A percentile compares a stretch with the other conserved stretches of the same genome.
Conservation (phyloP, 2,329 filamentous ascomycete species). For the Fusarium brevicatenulatum region DNA sequence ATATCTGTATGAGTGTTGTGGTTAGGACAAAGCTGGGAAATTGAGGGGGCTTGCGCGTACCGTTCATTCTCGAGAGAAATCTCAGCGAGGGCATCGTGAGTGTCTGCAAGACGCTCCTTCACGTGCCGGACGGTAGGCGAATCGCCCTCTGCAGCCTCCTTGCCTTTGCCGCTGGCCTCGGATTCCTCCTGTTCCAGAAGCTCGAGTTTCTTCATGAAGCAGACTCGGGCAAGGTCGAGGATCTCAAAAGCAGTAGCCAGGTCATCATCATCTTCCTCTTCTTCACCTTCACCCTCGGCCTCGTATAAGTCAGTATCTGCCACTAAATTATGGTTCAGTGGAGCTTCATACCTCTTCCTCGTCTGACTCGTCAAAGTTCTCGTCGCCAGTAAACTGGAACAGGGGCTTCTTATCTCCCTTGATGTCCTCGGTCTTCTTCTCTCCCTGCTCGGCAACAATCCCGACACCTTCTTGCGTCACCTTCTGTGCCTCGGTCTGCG, state of each 20-base stretch:
- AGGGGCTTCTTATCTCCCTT: slow-evolving; percentile 73
- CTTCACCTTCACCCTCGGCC: slow-evolving; percentile 55
- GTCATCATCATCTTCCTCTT: slow-evolving; percentile 75
- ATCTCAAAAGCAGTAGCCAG: slow-evolving; percentile 84
- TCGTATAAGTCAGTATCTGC: slow-evolving; percentile 23
- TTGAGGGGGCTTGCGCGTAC: slow-evolving; percentile 48
- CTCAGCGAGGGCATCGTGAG: slow-evolving; percentile 92
- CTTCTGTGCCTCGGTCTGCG: slow-evolving; percentile 54
- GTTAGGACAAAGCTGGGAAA: neutral
- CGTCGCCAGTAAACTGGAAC: slow-evolving; percentile 94
- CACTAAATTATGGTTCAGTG: neutral
- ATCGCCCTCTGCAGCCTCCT: slow-evolving; percentile 54
- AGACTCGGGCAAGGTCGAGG: slow-evolving; percentile 79
- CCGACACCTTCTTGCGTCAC: slow-evolving; percentile 59
- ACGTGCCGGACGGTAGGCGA: slow-evolving; percentile 64
- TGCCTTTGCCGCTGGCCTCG: slow-evolving; percentile 54
- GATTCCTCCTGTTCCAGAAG: slow-evolving; percentile 46
- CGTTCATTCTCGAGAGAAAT: slow-evolving; percentile 97
- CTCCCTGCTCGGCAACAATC: slow-evolving; percentile 54
- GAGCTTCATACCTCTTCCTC: slow-evolving; percentile 66
- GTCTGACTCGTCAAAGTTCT: slow-evolving; percentile 89
- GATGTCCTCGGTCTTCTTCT: slow-evolving; percentile 52
- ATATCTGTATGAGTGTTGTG: slow-evolving; percentile 63
- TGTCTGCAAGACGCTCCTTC: slow-evolving; percentile 90
- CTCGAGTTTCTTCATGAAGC: slow-evolving; percentile 67